Percentiles rank a stretch among this genome's conserved stretches.
Conservation (phyloP, 2,329 filamentous ascomycete species). For the Trichoderma sp. region DNA sequence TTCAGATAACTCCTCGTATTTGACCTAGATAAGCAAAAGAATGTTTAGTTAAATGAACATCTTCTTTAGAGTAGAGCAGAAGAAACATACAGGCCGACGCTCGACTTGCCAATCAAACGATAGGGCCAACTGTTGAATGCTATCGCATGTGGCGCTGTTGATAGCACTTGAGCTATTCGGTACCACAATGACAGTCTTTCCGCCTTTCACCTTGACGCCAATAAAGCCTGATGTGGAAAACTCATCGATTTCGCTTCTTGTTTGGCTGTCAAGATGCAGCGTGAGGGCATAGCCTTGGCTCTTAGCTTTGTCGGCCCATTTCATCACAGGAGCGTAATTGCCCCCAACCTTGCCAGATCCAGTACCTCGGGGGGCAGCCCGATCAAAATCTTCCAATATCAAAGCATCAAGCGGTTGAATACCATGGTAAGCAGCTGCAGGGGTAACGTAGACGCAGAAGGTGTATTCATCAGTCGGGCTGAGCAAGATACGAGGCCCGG, state of each 20-base stretch:
- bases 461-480: constrained; percentile 61
- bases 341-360: constrained; percentile 68
- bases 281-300: constrained; percentile 66
- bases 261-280: constrained; percentile 67
- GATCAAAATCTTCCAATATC: constrained; percentile 69
- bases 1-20: not conserved
- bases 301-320: constrained; percentile 62
- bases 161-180: constrained; percentile 57
- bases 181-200: not conserved
- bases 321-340: constrained; percentile 68
- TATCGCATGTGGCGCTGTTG: constrained; percentile 64
- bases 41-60: not conserved
- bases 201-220: constrained; percentile 53
- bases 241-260: constrained; percentile 65
- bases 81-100: constrained; percentile 22
- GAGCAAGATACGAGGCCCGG: not conserved
- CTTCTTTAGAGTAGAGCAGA: not conserved
- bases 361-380: constrained; percentile 65
- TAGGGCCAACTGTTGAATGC: constrained; percentile 58
- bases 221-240: constrained; percentile 70
- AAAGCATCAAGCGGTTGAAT: constrained; percentile 63
- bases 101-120: constrained; percentile 62
- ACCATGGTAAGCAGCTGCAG: constrained; percentile 67
- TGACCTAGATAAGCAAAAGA: not conserved
- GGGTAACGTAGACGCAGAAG: constrained; percentile 63